phyloP scores from a whole-genome alignment of 2,329 filamentous ascomycete genomes.

The Beauveria sp. region DNA sequence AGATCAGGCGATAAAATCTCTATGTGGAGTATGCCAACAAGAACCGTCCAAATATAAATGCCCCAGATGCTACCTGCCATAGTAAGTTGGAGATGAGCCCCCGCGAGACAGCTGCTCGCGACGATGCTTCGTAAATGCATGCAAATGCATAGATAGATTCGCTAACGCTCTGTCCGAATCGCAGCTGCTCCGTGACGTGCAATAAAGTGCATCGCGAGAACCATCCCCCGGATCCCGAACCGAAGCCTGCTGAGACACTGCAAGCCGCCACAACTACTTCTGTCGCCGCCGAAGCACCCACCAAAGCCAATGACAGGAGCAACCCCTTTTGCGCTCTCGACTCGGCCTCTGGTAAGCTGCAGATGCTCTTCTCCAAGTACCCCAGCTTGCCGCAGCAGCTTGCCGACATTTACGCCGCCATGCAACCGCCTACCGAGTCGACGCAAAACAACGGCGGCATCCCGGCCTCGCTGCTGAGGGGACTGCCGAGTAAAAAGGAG shows the following conservation, averaged over 20 bases:
- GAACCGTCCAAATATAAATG: constrained; percentile 55
- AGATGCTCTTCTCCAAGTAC: constrained; percentile 44
- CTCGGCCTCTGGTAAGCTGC: constrained; percentile 37
- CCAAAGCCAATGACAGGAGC: constrained; percentile 16
- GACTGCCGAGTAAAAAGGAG: constrained; percentile 24
- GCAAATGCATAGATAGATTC: background rate
- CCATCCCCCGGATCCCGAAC: constrained; percentile 34
- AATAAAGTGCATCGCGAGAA: constrained; percentile 44
- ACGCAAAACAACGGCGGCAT: constrained; percentile 26
- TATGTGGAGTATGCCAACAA: constrained; percentile 46
- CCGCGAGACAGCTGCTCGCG: too few species aligned
- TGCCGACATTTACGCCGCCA: constrained; percentile 40
- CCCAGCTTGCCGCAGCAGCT: constrained; percentile 41
- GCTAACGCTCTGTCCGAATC: constrained; percentile 10
- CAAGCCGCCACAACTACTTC: constrained; percentile 8
- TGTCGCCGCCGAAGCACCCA: background rate
- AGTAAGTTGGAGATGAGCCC: constrained; percentile 35
- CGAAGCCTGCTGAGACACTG: constrained; percentile 15
- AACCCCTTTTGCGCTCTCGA: constrained; percentile 47
- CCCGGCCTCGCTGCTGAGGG: constrained; percentile 13
- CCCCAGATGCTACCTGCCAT: constrained; percentile 48
- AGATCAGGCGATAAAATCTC: background rate
- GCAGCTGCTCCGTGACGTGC: constrained; percentile 53
- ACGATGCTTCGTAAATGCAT: too few species aligned
- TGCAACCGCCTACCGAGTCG: constrained; percentile 35